Conservation (phyloP, 2,329 filamentous ascomycete species). For the Scytalidium sp. region DNA sequence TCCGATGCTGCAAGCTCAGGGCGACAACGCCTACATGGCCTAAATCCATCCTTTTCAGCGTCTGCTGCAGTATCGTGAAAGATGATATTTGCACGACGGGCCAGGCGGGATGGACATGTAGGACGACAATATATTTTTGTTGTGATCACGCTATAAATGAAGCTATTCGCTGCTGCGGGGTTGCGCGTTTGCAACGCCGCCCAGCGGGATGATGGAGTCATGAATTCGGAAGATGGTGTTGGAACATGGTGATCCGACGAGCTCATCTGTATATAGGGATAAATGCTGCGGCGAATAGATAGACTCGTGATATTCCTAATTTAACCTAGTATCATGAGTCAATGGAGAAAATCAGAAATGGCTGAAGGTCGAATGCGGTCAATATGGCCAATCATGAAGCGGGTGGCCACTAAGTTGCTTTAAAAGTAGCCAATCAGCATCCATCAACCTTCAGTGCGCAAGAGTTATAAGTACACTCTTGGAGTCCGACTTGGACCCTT, state of each 20-base stretch:
- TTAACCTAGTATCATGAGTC: too few relatives aligned
- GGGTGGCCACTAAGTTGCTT: conserved; percentile 10
- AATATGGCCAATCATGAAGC: background rate
- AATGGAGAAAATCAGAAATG: background rate
- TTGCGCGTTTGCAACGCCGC: conserved; percentile 29
- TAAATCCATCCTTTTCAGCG: conserved; percentile 47
- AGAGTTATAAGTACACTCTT: too few relatives aligned
- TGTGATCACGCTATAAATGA: conserved; percentile 47
- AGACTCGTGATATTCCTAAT: too few relatives aligned
- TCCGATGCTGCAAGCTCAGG: conserved; percentile 26
- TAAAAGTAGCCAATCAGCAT: conserved; percentile 18
- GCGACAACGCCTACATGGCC: conserved; percentile 57
- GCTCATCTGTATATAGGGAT: too few relatives aligned
- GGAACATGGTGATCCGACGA: background rate
- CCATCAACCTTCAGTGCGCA: background rate
- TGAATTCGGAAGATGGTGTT: conserved; percentile 8
- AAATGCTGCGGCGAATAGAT: too few relatives aligned
- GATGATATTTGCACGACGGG: conserved; percentile 55
- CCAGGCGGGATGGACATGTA: conserved; percentile 57
- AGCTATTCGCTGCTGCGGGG: conserved; percentile 34
- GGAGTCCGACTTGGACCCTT: too few relatives aligned
- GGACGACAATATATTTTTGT: conserved; percentile 57
- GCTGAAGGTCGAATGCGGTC: background rate
- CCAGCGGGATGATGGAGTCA: conserved; percentile 18
- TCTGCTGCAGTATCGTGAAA: conserved; percentile 47